Evolutionary conservation across 768 basidiomycete genomes (phyloP).

Genomic region (Suillus placidus): DNA sequence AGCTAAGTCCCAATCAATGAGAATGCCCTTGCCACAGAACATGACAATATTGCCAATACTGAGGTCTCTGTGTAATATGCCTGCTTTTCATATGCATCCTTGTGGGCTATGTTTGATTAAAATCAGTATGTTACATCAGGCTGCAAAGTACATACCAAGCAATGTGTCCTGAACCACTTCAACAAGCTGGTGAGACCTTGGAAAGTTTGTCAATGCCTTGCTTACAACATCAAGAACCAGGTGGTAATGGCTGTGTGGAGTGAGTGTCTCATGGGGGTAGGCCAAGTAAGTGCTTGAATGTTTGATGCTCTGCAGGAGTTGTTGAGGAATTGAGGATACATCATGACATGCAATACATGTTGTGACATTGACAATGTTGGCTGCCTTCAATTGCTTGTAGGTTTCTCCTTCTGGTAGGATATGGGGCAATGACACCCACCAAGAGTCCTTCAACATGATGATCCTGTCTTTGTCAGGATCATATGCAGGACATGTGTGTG

Average conservation of each 20-base stretch:
- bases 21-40: constrained; percentile 16
- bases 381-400: background rate
- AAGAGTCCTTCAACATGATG: constrained; percentile 7
- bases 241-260: background rate
- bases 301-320: background rate
- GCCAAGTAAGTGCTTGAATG: background rate
- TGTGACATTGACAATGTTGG: background rate
- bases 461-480: background rate
- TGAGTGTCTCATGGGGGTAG: background rate
- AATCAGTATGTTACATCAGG: background rate
- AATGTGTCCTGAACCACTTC: constrained; percentile 22
- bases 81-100: constrained; percentile 19
- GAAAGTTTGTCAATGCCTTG: background rate
- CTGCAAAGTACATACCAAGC: background rate
- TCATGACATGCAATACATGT: background rate
- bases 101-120: constrained; percentile 21
- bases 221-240: background rate
- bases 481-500: constrained; percentile 3
- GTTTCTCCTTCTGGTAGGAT: constrained; percentile 1
- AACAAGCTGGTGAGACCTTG: constrained; percentile 12
- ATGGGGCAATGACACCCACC: background rate
- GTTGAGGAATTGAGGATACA: background rate
- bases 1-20: constrained; percentile 33
- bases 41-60: constrained; percentile 27
- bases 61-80: constrained; percentile 29